Evolutionary conservation across 2,329 filamentous ascomycete species (phyloP).

Genomic region (Penicillium occitanis): DNA sequence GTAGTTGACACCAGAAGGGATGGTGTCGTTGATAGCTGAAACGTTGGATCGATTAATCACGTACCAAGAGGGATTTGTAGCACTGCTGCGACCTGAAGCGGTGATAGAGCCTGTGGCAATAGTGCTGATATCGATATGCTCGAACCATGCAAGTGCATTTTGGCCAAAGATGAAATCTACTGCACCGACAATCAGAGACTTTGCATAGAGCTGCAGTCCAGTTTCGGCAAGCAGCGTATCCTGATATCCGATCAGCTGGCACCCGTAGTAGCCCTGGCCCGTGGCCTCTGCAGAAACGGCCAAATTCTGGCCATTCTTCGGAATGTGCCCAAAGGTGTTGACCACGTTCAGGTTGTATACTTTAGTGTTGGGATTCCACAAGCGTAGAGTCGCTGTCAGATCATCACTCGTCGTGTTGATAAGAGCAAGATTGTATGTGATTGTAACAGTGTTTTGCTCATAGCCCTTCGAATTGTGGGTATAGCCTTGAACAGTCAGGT

Average conservation of each 20-base stretch:
- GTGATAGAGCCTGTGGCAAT: constrained; percentile 5
- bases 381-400: background rate
- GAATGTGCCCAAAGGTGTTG: constrained; percentile 1
- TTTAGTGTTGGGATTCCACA: constrained; percentile 7
- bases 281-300: constrained; percentile 5
- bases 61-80: constrained; percentile 9
- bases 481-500: background rate
- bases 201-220: constrained; percentile 1
- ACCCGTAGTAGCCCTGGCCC: constrained; percentile 1
- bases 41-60: constrained; percentile 2
- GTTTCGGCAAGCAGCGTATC: constrained; percentile 7
- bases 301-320: background rate
- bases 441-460: background rate
- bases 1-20: constrained; percentile 1
- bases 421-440: constrained; percentile 5
- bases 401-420: constrained; percentile 5
- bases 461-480: background rate
- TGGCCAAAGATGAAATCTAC: constrained; percentile 7
- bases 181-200: constrained; percentile 1
- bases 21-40: constrained; percentile 4
- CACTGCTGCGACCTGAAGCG: background rate
- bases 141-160: background rate
- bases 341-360: constrained; percentile 6
- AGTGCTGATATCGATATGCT: background rate
- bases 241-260: constrained; percentile 5